Base-by-base conservation (phyloP, 2,329 filamentous ascomycete genomes). In the Aspergillus tamarii region DNA sequence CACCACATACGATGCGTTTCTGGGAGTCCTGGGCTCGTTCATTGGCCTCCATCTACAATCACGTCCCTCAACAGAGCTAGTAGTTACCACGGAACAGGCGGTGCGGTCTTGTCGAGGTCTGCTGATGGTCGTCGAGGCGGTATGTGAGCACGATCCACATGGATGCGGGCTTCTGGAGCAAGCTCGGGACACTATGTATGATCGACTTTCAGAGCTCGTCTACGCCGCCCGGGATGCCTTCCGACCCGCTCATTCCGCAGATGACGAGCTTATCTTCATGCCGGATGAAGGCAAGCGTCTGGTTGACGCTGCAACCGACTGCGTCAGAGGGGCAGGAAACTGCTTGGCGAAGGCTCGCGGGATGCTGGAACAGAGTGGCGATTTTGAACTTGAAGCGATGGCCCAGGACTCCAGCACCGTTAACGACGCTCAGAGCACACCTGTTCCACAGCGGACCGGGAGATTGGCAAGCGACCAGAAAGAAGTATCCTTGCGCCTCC, bases 21-120 rank as follows among this genome's bases (percentile, higher is more conserved):
- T 99, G 59, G 95, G 94, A 8, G 91, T 94, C 73, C 87, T 99
- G 58, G 94, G 92, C 57, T 96, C 93, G 5, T 97, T 98, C 76
- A 94, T 98, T 75, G 95, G 95, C 19, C 85, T 97, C 61, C 93
- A 97, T 77, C 84, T 97, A 64, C 93, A 97, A 76, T 95, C 94
- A n/a, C 90, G 95, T 66, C 95, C 93, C 9, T 90, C 93, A 10
- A 88, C 91, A 1, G 93, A 97, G 75, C 84, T 98, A 56, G 88
- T 93, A 36, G 81, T 89, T 12, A 93, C 92, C 19, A 94, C 96
- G 55, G 90, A 92, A 74, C 90, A 94, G 75, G 92, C 94, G 10
- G 91, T 94, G 11, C 85, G 88, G 9, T 93, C 94, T 3, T 96
- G 94, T 67, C 89, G 90, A 54, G 88, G 90, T 68, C 84, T 98